These are phyloP conservation scores for Candida boidinii DNA, from an alignment of 805 yeast species.

Conservation along the genomic window DNA sequence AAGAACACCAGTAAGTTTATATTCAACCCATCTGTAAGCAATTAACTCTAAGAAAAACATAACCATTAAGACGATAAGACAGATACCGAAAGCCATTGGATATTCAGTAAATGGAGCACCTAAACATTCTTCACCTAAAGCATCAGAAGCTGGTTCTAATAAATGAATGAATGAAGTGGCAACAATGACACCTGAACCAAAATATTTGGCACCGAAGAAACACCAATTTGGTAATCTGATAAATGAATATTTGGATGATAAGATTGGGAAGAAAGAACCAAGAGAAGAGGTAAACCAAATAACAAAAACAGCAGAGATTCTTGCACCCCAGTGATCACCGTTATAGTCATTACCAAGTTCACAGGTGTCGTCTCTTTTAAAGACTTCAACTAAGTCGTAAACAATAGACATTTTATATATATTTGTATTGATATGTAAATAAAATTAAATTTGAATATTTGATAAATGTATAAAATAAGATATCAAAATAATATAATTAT, in stretches of 20 bases:
- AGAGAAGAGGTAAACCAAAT: conserved; percentile 46
- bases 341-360: conserved; percentile 10
- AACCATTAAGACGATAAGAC: conserved; percentile 40
- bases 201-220: conserved; percentile 62
- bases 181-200: conserved; percentile 79
- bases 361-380: no score
- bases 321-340: conserved; percentile 28
- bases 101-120: conserved; percentile 48
- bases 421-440: no score
- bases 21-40: conserved; percentile 39
- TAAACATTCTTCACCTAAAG: conserved; percentile 47
- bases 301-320: conserved; percentile 59
- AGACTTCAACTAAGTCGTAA: no score
- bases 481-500: no score
- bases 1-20: conserved; percentile 15
- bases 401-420: no score
- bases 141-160: conserved; percentile 59
- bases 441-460: no score
- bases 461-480: no score
- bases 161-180: conserved; percentile 78
- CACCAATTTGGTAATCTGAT: conserved; percentile 52
- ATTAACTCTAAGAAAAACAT: conserved; percentile 44
- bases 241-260: conserved; percentile 51
- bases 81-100: conserved; percentile 48
- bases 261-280: conserved; percentile 55